Conservation (phyloP, 768 basidiomycete genomes). For the Scleroderma bovista region DNA sequence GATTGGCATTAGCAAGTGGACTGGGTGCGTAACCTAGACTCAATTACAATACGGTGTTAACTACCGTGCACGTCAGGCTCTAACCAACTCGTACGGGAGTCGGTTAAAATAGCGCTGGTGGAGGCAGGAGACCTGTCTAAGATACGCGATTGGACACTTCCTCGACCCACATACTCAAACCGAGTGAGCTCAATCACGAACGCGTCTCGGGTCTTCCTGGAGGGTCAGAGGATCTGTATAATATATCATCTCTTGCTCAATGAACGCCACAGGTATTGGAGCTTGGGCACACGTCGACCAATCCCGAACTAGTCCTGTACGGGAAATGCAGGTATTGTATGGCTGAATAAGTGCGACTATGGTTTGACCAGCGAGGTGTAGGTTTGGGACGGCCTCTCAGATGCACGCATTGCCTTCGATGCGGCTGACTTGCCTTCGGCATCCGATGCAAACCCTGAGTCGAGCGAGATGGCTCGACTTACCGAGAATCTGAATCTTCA, state of each 20-base stretch:
- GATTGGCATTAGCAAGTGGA: slow-evolving; percentile 83
- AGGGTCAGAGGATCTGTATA: slow-evolving; percentile 37
- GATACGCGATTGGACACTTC: slow-evolving; percentile 60
- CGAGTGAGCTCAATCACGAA: slow-evolving; percentile 85
- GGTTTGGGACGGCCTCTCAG: slow-evolving; percentile 93
- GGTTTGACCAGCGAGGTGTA: slow-evolving; percentile 18
- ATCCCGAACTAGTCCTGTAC: slow-evolving; percentile 61
- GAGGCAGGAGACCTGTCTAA: slow-evolving; percentile 77
- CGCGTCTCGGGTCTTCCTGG: slow-evolving; percentile 59
- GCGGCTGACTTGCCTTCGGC: slow-evolving; percentile 38
- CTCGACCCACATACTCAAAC: slow-evolving; percentile 61
- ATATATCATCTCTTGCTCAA: background rate
- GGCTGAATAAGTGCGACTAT: background rate
- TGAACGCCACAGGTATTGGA: slow-evolving; percentile 54
- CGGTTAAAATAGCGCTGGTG: slow-evolving; percentile 62
- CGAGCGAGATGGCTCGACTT: slow-evolving; percentile 67
- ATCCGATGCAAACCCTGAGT: slow-evolving; percentile 23
- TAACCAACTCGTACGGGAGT: slow-evolving; percentile 43
- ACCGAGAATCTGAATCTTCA: slow-evolving; percentile 95
- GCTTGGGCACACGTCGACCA: slow-evolving; percentile 78
- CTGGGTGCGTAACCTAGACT: slow-evolving; percentile 49
- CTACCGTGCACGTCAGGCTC: slow-evolving; percentile 39
- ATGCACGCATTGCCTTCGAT: slow-evolving; percentile 70
- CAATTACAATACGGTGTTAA: background rate
- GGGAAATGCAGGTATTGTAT: slow-evolving; percentile 74